These are phyloP conservation scores for Aspergillus jensenii DNA, from an alignment of 2,329 filamentous ascomycete species.

Conservation along the genomic window DNA sequence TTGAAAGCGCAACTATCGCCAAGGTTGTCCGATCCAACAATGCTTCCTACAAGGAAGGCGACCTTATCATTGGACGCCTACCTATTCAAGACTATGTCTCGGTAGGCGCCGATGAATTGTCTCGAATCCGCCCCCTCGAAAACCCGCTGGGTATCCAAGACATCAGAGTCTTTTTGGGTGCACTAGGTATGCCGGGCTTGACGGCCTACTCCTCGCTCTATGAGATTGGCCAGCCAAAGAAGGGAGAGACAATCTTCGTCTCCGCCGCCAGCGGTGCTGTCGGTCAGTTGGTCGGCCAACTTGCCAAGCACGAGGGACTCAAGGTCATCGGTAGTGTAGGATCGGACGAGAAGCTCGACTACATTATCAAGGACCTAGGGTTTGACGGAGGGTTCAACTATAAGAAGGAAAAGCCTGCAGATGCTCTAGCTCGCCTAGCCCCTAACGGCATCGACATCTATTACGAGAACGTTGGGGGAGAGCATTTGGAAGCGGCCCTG, in stretches of 20 bases:
- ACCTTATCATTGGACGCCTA: slow-evolving; percentile 61
- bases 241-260: slow-evolving; percentile 80
- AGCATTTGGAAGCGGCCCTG: slow-evolving; percentile 69
- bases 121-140: slow-evolving; percentile 56
- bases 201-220: slow-evolving; percentile 75
- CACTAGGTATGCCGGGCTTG: slow-evolving; percentile 75
- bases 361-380: slow-evolving; percentile 66
- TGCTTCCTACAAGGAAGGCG: slow-evolving; percentile 63
- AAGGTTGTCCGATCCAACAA: slow-evolving; percentile 71
- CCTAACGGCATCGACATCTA: slow-evolving; percentile 80
- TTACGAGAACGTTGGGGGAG: slow-evolving; percentile 77
- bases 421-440: slow-evolving; percentile 68
- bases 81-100: slow-evolving; percentile 69
- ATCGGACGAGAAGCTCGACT: slow-evolving; percentile 75
- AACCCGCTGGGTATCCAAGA: slow-evolving; percentile 60
- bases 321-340: slow-evolving; percentile 79
- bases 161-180: slow-evolving; percentile 65
- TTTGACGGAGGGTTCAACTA: slow-evolving; percentile 83
- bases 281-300: slow-evolving; percentile 77
- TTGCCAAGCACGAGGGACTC: slow-evolving; percentile 78
- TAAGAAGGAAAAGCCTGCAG: slow-evolving; percentile 72
- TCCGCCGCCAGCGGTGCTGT: slow-evolving; percentile 78
- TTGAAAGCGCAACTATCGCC: slow-evolving; percentile 64
- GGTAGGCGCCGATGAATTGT: slow-evolving; percentile 50
- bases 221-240: slow-evolving; percentile 71